These are phyloP conservation scores for Kazachstania bromeliacearum DNA, from an alignment of 805 yeast genomes.

Conservation along the genomic window DNA sequence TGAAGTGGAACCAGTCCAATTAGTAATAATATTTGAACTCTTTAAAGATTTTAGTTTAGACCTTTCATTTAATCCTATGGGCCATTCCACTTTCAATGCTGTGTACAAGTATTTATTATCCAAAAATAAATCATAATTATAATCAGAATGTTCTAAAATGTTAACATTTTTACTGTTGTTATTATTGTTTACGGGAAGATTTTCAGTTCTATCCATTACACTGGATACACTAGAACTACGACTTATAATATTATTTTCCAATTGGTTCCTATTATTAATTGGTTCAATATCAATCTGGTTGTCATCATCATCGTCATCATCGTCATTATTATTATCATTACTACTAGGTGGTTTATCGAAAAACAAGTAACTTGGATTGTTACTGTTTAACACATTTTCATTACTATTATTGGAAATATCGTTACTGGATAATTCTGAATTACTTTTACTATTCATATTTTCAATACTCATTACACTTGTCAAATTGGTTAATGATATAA, in stretches of 20 bases:
- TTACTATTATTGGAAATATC: slow-evolving; percentile 2
- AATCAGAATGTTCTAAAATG: slow-evolving; percentile 21
- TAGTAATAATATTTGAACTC: slow-evolving; percentile 8
- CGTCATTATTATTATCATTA: background rate
- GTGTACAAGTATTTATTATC: slow-evolving; percentile 13
- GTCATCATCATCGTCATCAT: background rate
- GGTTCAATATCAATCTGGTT: background rate
- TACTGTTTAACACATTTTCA: slow-evolving; percentile 3
- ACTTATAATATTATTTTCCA: background rate
- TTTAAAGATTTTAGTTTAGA: slow-evolving; percentile 16
- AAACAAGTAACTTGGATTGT: slow-evolving; percentile 5
- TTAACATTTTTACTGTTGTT: slow-evolving; percentile 12
- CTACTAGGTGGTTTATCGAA: slow-evolving; percentile 1
- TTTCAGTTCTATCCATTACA: background rate
- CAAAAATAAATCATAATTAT: slow-evolving; percentile 9
- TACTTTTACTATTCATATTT: background rate
- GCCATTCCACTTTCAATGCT: slow-evolving; percentile 21
- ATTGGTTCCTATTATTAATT: too few relatives aligned
- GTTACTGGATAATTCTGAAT: background rate
- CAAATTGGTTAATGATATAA: background rate
- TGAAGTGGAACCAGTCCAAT: slow-evolving; percentile 23
- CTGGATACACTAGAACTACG: too few relatives aligned
- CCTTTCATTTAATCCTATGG: slow-evolving; percentile 20
- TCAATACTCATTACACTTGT: too few relatives aligned
- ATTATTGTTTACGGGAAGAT: background rate